Evolutionary conservation across 1,284 basidiomycete genomes (phyloP).

Genomic region (Ceratobasidium sp.): DNA sequence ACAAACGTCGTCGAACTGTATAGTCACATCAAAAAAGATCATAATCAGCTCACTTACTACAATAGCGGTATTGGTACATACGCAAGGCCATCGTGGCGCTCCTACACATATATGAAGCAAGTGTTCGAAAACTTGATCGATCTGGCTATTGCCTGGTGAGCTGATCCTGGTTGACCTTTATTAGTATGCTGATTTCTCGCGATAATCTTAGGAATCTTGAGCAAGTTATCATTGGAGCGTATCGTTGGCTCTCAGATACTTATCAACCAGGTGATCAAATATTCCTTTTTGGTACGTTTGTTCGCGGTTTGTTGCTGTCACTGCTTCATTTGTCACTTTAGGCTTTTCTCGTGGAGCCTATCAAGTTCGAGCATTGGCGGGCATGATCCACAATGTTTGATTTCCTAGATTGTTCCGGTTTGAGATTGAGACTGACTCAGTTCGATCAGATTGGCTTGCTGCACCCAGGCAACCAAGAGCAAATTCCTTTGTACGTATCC

Average conservation of each 20-base stretch:
- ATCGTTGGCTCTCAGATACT: slow-evolving; percentile 43
- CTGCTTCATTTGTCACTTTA: slow-evolving; percentile 41
- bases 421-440: background rate
- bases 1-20: slow-evolving; percentile 19
- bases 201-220: slow-evolving; percentile 38
- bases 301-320: background rate
- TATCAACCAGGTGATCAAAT: slow-evolving; percentile 41
- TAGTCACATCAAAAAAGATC: slow-evolving; percentile 3
- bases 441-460: slow-evolving; percentile 53
- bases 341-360: slow-evolving; percentile 63
- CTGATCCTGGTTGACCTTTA: background rate
- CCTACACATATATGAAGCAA: slow-evolving; percentile 16
- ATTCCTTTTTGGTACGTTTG: slow-evolving; percentile 42
- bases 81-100: slow-evolving; percentile 19
- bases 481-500: slow-evolving; percentile 54
- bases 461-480: slow-evolving; percentile 53
- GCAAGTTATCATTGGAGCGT: slow-evolving; percentile 38
- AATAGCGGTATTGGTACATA: slow-evolving; percentile 44
- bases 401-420: no score
- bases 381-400: slow-evolving; percentile 55
- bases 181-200: no score
- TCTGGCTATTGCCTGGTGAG: slow-evolving; percentile 44
- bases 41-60: slow-evolving; percentile 40
- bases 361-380: slow-evolving; percentile 58
- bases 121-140: slow-evolving; percentile 3